Base-by-base conservation (phyloP, 805 yeast genomes). In the Metschnikowia arizonensis region DNA sequence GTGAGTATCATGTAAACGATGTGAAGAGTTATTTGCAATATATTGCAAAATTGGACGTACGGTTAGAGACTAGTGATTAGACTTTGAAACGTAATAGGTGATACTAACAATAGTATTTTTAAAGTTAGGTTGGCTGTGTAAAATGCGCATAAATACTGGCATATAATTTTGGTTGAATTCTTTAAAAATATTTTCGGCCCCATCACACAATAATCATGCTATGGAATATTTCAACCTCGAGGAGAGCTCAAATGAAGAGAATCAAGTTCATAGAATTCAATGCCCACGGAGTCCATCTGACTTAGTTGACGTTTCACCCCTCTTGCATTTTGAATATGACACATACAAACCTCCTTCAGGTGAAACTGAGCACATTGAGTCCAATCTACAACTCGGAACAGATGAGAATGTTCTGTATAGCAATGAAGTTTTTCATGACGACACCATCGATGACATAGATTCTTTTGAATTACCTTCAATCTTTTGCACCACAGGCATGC, bases 1-100 rank as follows among this genome's bases (percentile, higher is more conserved):
- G 87, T 18, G 98, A 91, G 58, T 93, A 85, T 65, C 82, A 88
- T 10, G 97, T 93, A 14, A 75, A 77, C 40, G 82, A 89, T 40
- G 97, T 93, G 35, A 93, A 93, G 65, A 62, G 75, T 24, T 81
- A 76, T 53, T 74, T 91, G 61, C 65, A 72, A 37, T 65, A 72
- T 1, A 63, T 75, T 12, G 87, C 85, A 0, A 54, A 56, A 9
- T 74, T 88, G 60, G 79, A 79, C 49, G 96, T 88, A n/a, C 78
- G 96, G 64, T 70, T 83, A 50, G 90, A 84, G 23, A 62, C 55
- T 23, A 53, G 45, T 25, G 18, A 37, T 18, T 19, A 28, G 24
- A 12, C 9, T 25, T 24, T 37, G 3, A 26, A 37, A 18, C n/a
- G 14, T 9, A 8, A 5, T 14, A 23, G 9, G 7, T 10, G 18